These are phyloP conservation scores for Candida gigantensis DNA, from an alignment of 1,139 yeast genomes.

Conservation along the genomic window DNA sequence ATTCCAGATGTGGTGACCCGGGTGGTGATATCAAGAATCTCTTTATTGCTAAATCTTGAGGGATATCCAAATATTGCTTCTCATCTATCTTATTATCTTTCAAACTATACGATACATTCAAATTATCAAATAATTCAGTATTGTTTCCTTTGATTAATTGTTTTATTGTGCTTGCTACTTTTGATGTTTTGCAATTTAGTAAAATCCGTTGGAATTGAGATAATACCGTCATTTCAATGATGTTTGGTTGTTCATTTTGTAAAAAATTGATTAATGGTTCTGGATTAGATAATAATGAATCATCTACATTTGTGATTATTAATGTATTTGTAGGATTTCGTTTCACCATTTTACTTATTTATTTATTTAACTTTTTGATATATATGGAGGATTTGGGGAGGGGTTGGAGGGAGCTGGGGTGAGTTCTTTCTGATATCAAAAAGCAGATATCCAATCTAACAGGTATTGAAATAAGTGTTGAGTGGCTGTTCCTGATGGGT, in stretches of 20 bases:
- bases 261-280: conserved; percentile 25
- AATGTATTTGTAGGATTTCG: conserved; percentile 40
- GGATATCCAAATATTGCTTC: conserved; percentile 40
- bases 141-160: conserved; percentile 15
- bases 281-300: conserved; percentile 27
- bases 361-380: no score
- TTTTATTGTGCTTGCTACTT: conserved; percentile 24
- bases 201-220: conserved; percentile 37
- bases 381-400: no score
- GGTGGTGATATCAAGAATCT: conserved; percentile 51
- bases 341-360: no score
- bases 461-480: no score
- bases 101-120: conserved; percentile 26
- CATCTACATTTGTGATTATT: conserved; percentile 35
- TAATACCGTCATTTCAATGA: conserved; percentile 39
- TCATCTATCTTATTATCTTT: conserved; percentile 30
- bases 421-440: no score
- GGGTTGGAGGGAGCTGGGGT: no score
- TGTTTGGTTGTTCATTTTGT: conserved; percentile 23
- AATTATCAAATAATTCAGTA: no score
- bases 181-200: conserved; percentile 31
- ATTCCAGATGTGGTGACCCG: conserved; percentile 47
- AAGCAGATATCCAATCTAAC: no score
- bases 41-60: conserved; percentile 40
- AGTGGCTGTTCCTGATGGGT: no score